Evolutionary conservation across 768 basidiomycete species (phyloP).

Genomic region (Suillus lakei): DNA sequence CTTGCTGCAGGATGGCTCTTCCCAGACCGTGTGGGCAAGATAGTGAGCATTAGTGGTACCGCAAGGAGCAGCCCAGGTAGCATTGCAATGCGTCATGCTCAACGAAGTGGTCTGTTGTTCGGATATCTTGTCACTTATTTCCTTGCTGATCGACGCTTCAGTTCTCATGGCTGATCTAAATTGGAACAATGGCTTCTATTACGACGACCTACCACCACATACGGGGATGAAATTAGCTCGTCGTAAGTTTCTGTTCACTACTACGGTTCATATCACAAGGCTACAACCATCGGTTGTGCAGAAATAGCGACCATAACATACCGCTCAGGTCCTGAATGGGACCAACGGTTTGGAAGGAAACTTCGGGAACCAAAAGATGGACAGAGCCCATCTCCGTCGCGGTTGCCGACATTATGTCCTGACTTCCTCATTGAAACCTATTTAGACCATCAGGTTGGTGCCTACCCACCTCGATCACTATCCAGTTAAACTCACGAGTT

Average conservation of each 20-base stretch:
- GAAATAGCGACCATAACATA: slow-evolving; percentile 99
- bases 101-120: slow-evolving; percentile 79
- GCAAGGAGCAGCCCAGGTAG: slow-evolving; percentile 91
- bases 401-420: slow-evolving; percentile 82
- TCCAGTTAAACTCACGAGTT: slow-evolving; percentile 7
- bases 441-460: slow-evolving; percentile 81
- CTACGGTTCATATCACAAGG: slow-evolving; percentile 16
- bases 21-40: slow-evolving; percentile 85
- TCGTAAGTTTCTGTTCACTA: slow-evolving; percentile 55
- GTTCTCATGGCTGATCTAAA: slow-evolving; percentile 99
- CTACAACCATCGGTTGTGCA: slow-evolving; percentile 35
- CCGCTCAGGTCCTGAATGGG: slow-evolving; percentile 99
- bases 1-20: slow-evolving; percentile 93
- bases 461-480: background rate
- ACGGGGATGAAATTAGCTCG: slow-evolving; percentile 98
- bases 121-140: slow-evolving; percentile 1
- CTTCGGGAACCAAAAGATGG: slow-evolving; percentile 50
- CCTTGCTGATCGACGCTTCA: slow-evolving; percentile 35
- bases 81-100: slow-evolving; percentile 95
- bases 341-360: slow-evolving; percentile 92
- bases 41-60: slow-evolving; percentile 94
- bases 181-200: slow-evolving; percentile 99
- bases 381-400: slow-evolving; percentile 19
- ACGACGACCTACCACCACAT: slow-evolving; percentile 93
- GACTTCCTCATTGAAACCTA: slow-evolving; percentile 99